Conservation (phyloP, 164 flowering plant species). For the Vitis cinerea region DNA sequence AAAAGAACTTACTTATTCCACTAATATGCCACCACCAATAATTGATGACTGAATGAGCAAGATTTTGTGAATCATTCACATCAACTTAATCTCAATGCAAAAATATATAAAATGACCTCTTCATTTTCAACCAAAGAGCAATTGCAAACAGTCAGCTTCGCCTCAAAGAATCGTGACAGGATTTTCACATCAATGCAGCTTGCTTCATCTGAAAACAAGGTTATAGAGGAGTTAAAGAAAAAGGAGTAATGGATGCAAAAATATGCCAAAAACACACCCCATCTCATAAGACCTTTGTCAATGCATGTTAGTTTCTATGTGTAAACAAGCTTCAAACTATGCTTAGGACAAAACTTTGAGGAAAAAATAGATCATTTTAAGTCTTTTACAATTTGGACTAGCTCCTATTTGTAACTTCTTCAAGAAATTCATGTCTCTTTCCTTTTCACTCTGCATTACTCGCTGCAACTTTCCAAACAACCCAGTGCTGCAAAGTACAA, state of each 20-base stretch:
- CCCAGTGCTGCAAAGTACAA: conserved; percentile 40
- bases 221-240: conserved; percentile 1
- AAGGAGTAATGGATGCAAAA: neutral
- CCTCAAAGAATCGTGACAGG: conserved; percentile 69
- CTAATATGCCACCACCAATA: neutral
- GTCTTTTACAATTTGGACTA: conserved; percentile 24
- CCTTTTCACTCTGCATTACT: conserved; percentile 68
- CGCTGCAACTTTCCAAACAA: conserved; percentile 66
- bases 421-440: conserved; percentile 44
- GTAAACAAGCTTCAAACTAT: too few species aligned
- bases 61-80: neutral
- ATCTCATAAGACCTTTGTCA: too few species aligned
- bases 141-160: conserved; percentile 74
- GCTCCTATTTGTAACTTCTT: conserved; percentile 34
- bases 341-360: too few species aligned
- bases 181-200: conserved; percentile 53
- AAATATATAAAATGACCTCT: conserved; percentile 32
- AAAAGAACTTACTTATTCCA: neutral
- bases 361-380: too few species aligned
- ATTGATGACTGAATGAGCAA: neutral
- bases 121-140: conserved; percentile 34
- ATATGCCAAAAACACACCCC: neutral
- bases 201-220: conserved; percentile 36
- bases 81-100: neutral
- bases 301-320: too few species aligned